Percentiles rank a stretch among this genome's conserved stretches.
Conservation (phyloP, 2,329 filamentous ascomycete species). For the Colletotrichum theobromicola region DNA sequence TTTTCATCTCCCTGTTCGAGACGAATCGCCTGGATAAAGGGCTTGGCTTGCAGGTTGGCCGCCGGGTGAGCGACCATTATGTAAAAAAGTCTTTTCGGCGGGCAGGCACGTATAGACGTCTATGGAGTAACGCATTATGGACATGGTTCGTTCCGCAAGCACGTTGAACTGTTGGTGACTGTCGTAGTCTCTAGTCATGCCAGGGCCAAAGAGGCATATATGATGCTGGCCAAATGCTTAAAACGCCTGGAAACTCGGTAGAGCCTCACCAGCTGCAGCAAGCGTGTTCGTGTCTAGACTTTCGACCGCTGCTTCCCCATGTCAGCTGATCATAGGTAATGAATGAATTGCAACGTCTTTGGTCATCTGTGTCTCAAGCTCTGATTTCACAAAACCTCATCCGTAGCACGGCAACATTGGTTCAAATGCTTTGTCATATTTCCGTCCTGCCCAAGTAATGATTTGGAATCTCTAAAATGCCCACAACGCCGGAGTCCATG, state of each 20-base stretch:
- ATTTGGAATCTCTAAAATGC: constrained; percentile 22
- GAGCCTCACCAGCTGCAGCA: too few species aligned
- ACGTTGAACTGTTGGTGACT: background rate
- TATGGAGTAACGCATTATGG: constrained; percentile 23
- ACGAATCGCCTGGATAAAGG: constrained; percentile 6
- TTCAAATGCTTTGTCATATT: background rate
- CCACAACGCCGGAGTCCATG: constrained; percentile 21
- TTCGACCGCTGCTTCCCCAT: too few species aligned
- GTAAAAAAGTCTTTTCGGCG: constrained; percentile 22
- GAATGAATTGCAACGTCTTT: too few species aligned
- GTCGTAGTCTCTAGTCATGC: background rate
- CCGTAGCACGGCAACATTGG: background rate
- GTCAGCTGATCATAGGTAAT: too few species aligned
- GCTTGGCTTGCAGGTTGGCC: constrained; percentile 12
- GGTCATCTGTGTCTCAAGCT: too few species aligned
- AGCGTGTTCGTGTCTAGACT: too few species aligned
- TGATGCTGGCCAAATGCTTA: too few species aligned
- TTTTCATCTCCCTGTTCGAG: background rate
- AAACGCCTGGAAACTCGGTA: too few species aligned
- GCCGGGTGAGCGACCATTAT: constrained; percentile 16
- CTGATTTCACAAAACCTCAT: background rate
- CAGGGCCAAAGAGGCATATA: background rate
- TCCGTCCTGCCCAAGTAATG: background rate
- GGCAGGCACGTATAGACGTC: constrained; percentile 20
- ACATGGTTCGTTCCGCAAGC: constrained; percentile 2